A percentile compares a stretch with the other conserved stretches of the same genome.
These are phyloP conservation scores for Saccharomycopsis fermentans DNA, from an alignment of 805 yeast genomes.

Conservation along the genomic window DNA sequence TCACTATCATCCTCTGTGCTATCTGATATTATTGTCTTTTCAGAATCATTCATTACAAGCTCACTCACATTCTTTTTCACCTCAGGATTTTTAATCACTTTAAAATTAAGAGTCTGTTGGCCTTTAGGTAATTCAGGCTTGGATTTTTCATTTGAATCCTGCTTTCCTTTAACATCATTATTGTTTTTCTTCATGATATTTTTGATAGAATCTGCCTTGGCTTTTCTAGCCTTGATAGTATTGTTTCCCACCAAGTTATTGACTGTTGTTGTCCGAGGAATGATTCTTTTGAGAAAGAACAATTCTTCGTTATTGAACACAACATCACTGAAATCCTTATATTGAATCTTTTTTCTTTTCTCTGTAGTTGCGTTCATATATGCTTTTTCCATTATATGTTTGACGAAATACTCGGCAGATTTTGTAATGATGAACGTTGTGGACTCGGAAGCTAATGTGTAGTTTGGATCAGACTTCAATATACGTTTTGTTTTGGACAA, in stretches of 20 bases:
- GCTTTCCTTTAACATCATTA: neutral
- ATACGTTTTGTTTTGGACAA: constrained; percentile 60
- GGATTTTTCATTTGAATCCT: neutral
- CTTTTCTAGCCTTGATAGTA: constrained; percentile 25
- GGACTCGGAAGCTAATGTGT: constrained; percentile 51
- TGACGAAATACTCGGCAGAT: constrained; percentile 70
- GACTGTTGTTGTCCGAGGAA: constrained; percentile 50
- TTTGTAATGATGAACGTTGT: constrained; percentile 69
- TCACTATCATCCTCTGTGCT: constrained; percentile 2
- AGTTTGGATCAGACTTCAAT: constrained; percentile 68
- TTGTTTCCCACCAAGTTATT: constrained; percentile 38
- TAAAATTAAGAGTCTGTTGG: constrained; percentile 31
- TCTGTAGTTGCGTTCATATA: constrained; percentile 51
- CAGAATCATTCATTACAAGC: constrained; percentile 4
- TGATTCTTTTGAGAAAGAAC: constrained; percentile 52
- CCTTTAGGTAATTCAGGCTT: constrained; percentile 29
- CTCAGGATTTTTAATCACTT: constrained; percentile 3
- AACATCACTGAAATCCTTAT: constrained; percentile 59
- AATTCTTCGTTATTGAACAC: constrained; percentile 50
- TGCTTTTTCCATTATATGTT: constrained; percentile 64
- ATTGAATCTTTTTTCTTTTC: constrained; percentile 58
- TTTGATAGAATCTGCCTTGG: constrained; percentile 12
- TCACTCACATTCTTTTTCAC: neutral
- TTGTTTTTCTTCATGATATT: constrained; percentile 2
- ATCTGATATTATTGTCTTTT: neutral